A percentile compares a stretch with the other conserved stretches of the same genome.
These are phyloP conservation scores for Coix lacrymajobi DNA, from an alignment of 176 grass and related monocot species.

Conservation along the genomic window DNA sequence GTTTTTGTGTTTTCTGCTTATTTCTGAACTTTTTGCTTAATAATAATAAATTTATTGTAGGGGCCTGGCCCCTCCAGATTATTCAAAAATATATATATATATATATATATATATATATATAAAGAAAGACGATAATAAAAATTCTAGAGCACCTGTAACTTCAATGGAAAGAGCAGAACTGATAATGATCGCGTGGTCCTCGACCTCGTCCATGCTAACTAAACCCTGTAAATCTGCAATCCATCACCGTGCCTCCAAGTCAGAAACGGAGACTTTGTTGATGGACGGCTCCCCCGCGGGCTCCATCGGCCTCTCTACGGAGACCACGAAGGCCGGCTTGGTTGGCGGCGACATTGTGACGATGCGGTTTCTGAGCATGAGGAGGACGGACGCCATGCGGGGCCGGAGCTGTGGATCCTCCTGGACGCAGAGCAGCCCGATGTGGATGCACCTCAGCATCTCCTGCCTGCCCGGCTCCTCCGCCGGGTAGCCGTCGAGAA, in stretches of 20 bases:
- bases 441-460: conserved; percentile 37
- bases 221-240: too few species aligned
- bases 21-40: too few species aligned
- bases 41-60: too few species aligned
- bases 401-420: conserved; percentile 35
- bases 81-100: too few species aligned
- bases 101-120: too few species aligned
- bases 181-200: neutral
- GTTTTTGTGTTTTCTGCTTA: too few species aligned
- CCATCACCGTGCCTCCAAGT: conserved; percentile 19
- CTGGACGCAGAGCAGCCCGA: conserved; percentile 39
- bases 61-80: too few species aligned
- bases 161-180: neutral
- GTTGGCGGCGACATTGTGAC: conserved; percentile 23
- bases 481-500: neutral
- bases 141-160: neutral
- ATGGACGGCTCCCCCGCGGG: neutral
- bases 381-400: conserved; percentile 28
- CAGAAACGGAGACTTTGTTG: conserved; percentile 27
- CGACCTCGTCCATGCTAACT: neutral
- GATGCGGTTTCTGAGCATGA: conserved; percentile 37
- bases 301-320: too few species aligned
- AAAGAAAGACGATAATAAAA: too few species aligned
- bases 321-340: conserved; percentile 20
- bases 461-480: neutral